Evolutionary conservation across 2,329 filamentous ascomycete genomes (phyloP), one percentile per base, ranked within the genome.

Genomic region (Fusarium sp.): DNA sequence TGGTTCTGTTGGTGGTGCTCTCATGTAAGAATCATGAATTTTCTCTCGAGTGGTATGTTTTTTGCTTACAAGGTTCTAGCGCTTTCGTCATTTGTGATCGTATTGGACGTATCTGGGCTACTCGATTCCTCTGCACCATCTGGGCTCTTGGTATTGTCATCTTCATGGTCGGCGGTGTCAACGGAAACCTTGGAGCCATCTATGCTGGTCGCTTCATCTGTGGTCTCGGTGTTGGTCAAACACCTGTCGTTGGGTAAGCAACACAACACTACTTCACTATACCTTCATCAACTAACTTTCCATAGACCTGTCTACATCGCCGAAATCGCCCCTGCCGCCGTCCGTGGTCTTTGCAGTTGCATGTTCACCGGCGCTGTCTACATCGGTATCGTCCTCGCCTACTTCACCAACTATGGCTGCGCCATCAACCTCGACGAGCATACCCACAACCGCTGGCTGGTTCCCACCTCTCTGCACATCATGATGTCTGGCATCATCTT

Each of bases 401-500:
- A 95, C 83, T 95, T 95, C 77, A 90, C 92, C 68, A 93, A 92
- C 81, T 93, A 92, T 79, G 91, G 91, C 67, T 85, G 84, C 64
- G 81, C 86, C 66, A 64, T 90, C 50, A 84, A 90, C 79, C 83
- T 91, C 24, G 81, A 83, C 27, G 84, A 86, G 58, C 76, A 80
- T n/a, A 85, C 83, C 3, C 82, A 85, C 66, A 84, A 85, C 64
- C 85, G 87, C 72, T 91, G 89, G 89, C 87, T 93, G 50, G 88
- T 94, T 0, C 93, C 94, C 0, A 94, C 92, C 48, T 91, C 90
- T 75, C 85, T 95, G 67, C 93, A 96, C 80, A 86, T 96, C 81
- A 95, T 95, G 79, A 95, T 95, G 78, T 91, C 93, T 3, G 89
- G 89, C 6, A 83, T 95, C 69, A 94, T 95, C 79, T 89, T 94